Percentiles rank a stretch among this genome's conserved stretches.
These are phyloP conservation scores for Coemansia sp. DNA, from an alignment of 192 early-diverging fungal species.

Conservation along the genomic window DNA sequence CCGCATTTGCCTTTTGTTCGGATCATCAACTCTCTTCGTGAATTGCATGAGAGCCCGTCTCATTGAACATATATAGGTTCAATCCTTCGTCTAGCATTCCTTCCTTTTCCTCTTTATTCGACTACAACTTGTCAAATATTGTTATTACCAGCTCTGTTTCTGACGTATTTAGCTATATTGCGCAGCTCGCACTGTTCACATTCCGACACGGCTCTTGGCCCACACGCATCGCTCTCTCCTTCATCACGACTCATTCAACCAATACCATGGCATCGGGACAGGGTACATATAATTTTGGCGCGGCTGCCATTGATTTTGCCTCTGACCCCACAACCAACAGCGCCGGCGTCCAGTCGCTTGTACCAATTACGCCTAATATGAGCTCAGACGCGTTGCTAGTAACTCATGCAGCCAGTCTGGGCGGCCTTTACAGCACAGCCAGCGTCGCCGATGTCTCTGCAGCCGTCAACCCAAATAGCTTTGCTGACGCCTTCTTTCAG, in stretches of 20 bases:
- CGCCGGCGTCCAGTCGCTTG: constrained; percentile 2
- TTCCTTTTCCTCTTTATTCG: not conserved
- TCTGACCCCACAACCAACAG: not conserved
- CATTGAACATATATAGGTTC: not conserved
- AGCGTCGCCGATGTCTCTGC: not conserved
- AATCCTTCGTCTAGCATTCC: not conserved
- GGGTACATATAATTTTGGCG: not conserved
- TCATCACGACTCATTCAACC: not conserved
- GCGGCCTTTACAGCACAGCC: constrained; percentile 8
- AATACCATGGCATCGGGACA: constrained; percentile 2
- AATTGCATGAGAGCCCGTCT: constrained; percentile 8
- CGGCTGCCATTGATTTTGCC: not conserved
- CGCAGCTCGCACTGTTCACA: constrained; percentile 1
- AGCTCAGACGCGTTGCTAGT: constrained; percentile 16
- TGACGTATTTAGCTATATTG: constrained; percentile 5
- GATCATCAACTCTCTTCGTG: not conserved
- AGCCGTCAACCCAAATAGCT: not conserved
- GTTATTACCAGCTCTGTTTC: not conserved
- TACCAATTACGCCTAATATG: constrained; percentile 33
- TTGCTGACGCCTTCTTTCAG: not conserved
- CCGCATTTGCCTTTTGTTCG: constrained; percentile 1
- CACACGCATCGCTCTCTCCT: not conserved
- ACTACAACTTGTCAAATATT: not conserved
- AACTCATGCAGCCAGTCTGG: constrained; percentile 4
- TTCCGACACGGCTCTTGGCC: not conserved